A percentile compares a stretch with the other conserved stretches of the same genome.
These are phyloP conservation scores for Talaromyces thailandensis DNA, from an alignment of 495 filamentous ascomycete species.

Conservation along the genomic window DNA sequence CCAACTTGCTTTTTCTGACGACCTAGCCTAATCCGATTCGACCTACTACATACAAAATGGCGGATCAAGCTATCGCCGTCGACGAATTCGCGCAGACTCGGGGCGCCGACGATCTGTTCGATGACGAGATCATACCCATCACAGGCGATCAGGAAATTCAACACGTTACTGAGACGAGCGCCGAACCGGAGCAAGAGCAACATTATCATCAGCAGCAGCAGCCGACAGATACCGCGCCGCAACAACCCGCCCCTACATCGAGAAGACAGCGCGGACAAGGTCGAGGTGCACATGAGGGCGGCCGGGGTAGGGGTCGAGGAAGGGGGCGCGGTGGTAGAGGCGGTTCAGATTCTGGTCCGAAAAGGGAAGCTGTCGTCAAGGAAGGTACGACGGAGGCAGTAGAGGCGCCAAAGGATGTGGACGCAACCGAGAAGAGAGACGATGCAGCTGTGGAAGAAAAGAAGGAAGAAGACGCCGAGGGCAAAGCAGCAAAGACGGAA, in stretches of 20 bases:
- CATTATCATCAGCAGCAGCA: not conserved
- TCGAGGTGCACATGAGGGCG: slow-evolving; percentile 14
- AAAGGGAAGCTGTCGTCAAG: slow-evolving; percentile 1
- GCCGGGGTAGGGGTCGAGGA: slow-evolving; percentile 25
- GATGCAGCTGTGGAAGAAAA: slow-evolving; percentile 15
- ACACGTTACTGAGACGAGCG: slow-evolving; percentile 13
- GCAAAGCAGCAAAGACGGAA: slow-evolving; percentile 21
- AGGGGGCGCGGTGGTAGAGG: slow-evolving; percentile 21
- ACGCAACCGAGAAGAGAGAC: slow-evolving; percentile 10
- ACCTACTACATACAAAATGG: not conserved
- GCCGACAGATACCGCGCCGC: slow-evolving; percentile 11
- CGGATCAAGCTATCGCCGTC: slow-evolving; percentile 9
- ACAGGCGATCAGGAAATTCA: slow-evolving; percentile 24
- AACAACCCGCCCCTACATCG: slow-evolving; percentile 14
- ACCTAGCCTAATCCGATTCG: not conserved
- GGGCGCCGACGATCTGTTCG: slow-evolving; percentile 58
- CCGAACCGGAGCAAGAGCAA: not conserved
- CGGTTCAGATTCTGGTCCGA: slow-evolving; percentile 17
- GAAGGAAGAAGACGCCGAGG: slow-evolving; percentile 7
- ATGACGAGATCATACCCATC: slow-evolving; percentile 63
- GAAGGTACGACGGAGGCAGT: not conserved
- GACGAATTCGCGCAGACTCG: slow-evolving; percentile 58
- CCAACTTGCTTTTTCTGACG: not conserved
- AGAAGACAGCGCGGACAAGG: slow-evolving; percentile 28
- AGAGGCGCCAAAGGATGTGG: not conserved